Conservation (phyloP, 495 filamentous ascomycete species). For the Tuber magnatum region DNA sequence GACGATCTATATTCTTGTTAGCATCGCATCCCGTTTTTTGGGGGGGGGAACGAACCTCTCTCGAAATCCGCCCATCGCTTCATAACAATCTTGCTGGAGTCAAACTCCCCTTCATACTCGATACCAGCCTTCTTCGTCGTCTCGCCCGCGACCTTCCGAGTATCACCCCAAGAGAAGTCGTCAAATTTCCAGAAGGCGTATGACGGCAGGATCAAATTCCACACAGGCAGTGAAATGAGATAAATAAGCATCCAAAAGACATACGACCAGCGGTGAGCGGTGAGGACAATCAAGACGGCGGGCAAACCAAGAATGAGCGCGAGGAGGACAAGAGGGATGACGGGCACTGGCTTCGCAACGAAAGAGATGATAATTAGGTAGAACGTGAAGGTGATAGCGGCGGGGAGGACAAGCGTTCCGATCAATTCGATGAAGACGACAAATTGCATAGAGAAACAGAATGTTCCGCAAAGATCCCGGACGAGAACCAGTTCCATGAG, state of each 20-base stretch:
- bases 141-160: conserved; percentile 87
- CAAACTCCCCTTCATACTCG: conserved; percentile 90
- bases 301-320: conserved; percentile 90
- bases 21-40: background rate
- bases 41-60: conserved; percentile 16
- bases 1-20: conserved; percentile 13
- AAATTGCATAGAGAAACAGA: conserved; percentile 99
- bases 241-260: conserved; percentile 97
- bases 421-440: conserved; percentile 93
- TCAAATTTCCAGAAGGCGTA: conserved; percentile 99
- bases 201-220: conserved; percentile 91
- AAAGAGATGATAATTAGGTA: conserved; percentile 93
- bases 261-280: conserved; percentile 90
- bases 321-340: conserved; percentile 86
- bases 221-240: conserved; percentile 83
- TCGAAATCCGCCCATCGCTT: conserved; percentile 97
- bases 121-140: conserved; percentile 73
- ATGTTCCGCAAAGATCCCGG: conserved; percentile 92
- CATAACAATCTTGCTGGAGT: conserved; percentile 97
- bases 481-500: conserved; percentile 95
- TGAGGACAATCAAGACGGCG: conserved; percentile 85
- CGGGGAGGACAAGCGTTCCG: conserved; percentile 88
- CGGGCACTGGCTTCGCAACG: conserved; percentile 68
- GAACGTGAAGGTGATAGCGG: conserved; percentile 92
- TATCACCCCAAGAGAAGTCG: conserved; percentile 99